phyloP scores from a whole-genome alignment of 345 rosid species.

The Melaleuca alternifolia region DNA sequence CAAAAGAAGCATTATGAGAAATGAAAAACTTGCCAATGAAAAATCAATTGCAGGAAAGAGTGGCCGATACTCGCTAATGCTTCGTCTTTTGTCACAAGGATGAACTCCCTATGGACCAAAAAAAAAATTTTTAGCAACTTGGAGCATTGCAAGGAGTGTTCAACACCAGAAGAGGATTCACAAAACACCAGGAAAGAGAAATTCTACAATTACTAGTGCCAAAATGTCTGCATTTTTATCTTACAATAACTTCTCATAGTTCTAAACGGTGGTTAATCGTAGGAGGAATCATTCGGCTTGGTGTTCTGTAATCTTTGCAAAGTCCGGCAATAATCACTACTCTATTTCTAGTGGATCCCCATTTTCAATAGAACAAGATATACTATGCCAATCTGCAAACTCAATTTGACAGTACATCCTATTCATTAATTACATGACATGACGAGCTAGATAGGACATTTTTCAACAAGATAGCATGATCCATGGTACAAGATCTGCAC shows the following conservation, averaged over 20 bases:
- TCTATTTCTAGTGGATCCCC: background rate
- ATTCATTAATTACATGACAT: background rate
- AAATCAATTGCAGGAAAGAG: constrained; percentile 65
- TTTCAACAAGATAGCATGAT: background rate
- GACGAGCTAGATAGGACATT: background rate
- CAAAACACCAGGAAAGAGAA: background rate
- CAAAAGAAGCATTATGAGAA: background rate
- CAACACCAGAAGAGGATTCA: background rate
- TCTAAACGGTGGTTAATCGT: background rate
- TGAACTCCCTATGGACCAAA: constrained; percentile 42
- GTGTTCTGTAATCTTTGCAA: background rate
- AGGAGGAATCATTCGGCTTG: background rate
- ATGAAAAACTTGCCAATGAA: constrained; percentile 34
- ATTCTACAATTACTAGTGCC: background rate
- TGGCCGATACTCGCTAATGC: constrained; percentile 34
- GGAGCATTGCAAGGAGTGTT: background rate
- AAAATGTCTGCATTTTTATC: background rate
- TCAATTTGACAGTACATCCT: background rate
- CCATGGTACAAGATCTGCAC: background rate
- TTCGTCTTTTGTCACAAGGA: constrained; percentile 70
- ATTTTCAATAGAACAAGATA: background rate
- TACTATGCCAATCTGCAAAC: background rate
- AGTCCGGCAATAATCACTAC: background rate
- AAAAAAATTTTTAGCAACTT: background rate
- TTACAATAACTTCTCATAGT: background rate